Evolutionary conservation across 306 rosid species (phyloP), one percentile per base, ranked within the genome.

Genomic region (Arachis hypogaea): DNA sequence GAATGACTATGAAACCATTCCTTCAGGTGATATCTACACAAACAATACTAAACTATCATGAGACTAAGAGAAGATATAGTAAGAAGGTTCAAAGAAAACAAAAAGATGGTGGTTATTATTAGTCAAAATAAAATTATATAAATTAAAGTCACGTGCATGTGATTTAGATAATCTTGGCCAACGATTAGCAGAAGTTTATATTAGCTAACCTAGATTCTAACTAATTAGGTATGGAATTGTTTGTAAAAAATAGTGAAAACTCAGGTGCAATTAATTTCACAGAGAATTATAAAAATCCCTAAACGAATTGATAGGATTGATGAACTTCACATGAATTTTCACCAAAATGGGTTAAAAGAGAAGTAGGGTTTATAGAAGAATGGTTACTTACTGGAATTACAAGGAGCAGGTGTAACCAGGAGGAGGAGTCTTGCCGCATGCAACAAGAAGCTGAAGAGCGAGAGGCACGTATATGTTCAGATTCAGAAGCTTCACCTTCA

Each of bases 321-420:
- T 22, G 28, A 22, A 22, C 28, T 22, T 22, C 28, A 22, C 28
- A 22, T 22, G 28, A 22, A 22, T 1, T 22, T 22, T 22, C 28
- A 22, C 28, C 28, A 22, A 22, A 22, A 22, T 22, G 28, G 28
- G 28, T 22, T 22, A 22, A 22, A 22, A 22, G 28, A 22, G 28
- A 22, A 22, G 28, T 22, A 33, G 38, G 38, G 38, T 33, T 33
- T 33, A 33, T 0, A 33, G 38, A 33, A 33, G 4, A 33, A 33
- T 2, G 38, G 38, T 33, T 33, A 77, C 88, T 80, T 78, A 69
- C 81, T 85, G 75, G 75, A 63, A 71, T 78, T 86, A 94, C 45
- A 94, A 88, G 66, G 97, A 75, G 88, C 99, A 95, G 12, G 99
- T 95, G 91, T 81, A 95, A 71, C 99, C 99, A 81, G 96, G 87